A percentile compares a stretch with the other conserved stretches of the same genome.
These are phyloP conservation scores for Candida rishiriensis DNA, from an alignment of 805 yeast species.

Conservation along the genomic window DNA sequence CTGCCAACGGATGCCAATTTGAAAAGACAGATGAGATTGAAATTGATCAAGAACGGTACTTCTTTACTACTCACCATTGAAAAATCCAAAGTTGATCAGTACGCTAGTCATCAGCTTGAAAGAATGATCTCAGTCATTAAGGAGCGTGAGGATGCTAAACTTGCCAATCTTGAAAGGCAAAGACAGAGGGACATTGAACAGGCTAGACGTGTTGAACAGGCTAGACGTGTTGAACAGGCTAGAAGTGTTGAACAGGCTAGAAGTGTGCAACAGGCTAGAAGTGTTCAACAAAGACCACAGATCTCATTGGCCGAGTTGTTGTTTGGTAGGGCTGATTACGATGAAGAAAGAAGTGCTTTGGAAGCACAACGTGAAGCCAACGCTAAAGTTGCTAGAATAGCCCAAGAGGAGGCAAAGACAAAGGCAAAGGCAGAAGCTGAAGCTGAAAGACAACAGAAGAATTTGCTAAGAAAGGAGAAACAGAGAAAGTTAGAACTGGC, in stretches of 20 bases:
- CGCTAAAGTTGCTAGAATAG: background rate
- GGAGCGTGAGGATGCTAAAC: background rate
- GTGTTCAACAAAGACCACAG: background rate
- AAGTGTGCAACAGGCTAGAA: background rate
- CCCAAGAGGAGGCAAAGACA: conserved; percentile 1
- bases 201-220: background rate
- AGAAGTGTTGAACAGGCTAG: background rate
- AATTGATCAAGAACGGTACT: conserved; percentile 17
- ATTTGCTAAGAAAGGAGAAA: conserved; percentile 3
- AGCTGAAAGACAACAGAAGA: background rate
- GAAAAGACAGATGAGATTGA: conserved; percentile 10
- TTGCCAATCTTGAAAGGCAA: background rate
- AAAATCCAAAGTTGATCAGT: background rate
- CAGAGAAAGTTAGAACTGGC: conserved; percentile 3
- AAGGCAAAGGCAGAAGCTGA: background rate
- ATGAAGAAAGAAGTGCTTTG: background rate
- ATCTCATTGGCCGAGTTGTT: conserved; percentile 1
- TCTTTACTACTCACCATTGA: conserved; percentile 15
- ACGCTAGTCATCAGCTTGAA: conserved; percentile 1
- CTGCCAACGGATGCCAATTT: conserved; percentile 24
- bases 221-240: background rate
- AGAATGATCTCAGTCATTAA: background rate
- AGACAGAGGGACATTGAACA: background rate
- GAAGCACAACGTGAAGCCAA: background rate
- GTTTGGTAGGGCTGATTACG: background rate